These are phyloP conservation scores for Pugionium cornutum DNA, from an alignment of 345 rosid species.

Conservation along the genomic window DNA sequence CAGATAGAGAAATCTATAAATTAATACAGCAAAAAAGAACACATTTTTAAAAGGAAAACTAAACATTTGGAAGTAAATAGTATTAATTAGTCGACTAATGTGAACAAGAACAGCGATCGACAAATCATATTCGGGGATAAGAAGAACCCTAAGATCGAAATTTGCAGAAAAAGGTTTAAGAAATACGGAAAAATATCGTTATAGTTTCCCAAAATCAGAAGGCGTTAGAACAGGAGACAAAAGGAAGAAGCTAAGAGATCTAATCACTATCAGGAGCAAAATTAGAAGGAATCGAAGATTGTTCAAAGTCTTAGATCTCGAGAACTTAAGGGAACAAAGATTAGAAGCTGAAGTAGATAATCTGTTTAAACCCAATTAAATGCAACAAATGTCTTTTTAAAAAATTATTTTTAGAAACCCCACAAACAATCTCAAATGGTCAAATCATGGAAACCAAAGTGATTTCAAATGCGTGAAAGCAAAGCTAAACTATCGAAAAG, in stretches of 20 bases:
- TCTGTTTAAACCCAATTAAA: constrained; percentile 5
- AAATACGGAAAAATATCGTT: not conserved
- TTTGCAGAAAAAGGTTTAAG: not conserved
- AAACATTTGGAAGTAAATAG: constrained; percentile 3
- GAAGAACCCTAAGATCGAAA: not conserved
- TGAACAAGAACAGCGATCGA: constrained; percentile 6
- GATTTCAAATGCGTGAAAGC: constrained; percentile 19
- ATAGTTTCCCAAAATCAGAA: constrained; percentile 2
- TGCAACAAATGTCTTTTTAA: not conserved
- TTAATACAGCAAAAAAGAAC: constrained; percentile 9
- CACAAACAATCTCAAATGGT: constrained; percentile 23
- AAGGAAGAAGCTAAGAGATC: constrained; percentile 4
- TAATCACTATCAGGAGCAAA: constrained; percentile 4
- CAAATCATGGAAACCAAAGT: constrained; percentile 23
- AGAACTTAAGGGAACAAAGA: constrained; percentile 3
- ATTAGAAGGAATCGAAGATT: not conserved
- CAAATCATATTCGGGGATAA: not conserved
- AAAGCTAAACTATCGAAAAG: not conserved
- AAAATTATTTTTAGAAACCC: not conserved
- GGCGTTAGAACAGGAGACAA: not conserved
- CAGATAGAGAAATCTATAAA: constrained; percentile 14
- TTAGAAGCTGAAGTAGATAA: constrained; percentile 13
- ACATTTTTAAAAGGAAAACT: not conserved
- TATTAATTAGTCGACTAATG: not conserved
- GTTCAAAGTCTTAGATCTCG: constrained; percentile 26